Conservation (phyloP, 169 alveolate genomes). For the Cryptosporidium sp. region DNA sequence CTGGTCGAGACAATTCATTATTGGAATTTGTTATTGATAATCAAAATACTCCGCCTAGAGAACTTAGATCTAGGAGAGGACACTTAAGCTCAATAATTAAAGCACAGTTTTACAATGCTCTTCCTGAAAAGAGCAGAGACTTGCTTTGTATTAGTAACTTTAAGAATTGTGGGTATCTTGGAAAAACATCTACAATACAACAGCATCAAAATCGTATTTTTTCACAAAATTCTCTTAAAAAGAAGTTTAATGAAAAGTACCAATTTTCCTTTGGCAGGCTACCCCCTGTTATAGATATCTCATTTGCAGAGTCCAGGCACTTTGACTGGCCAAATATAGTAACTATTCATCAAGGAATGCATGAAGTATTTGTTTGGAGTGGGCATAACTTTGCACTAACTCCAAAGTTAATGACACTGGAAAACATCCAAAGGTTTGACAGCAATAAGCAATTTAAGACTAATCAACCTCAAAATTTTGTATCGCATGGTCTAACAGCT, state of each 20-base stretch:
- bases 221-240: constrained; percentile 76
- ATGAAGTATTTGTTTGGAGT: constrained; percentile 84
- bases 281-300: constrained; percentile 74
- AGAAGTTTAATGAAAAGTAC: constrained; percentile 52
- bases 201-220: constrained; percentile 77
- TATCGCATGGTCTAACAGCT: constrained; percentile 46
- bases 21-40: constrained; percentile 76
- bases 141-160: constrained; percentile 65
- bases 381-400: constrained; percentile 78
- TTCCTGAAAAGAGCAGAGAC: constrained; percentile 76
- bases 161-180: constrained; percentile 74
- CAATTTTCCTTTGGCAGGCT: constrained; percentile 40
- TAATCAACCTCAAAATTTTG: constrained; percentile 36
- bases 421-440: background rate
- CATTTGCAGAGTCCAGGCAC: constrained; percentile 78
- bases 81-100: constrained; percentile 70
- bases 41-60: constrained; percentile 75
- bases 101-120: constrained; percentile 32
- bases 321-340: constrained; percentile 84
- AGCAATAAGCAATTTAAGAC: constrained; percentile 4
- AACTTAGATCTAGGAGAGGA: constrained; percentile 78
- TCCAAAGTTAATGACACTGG: constrained; percentile 27
- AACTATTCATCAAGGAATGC: constrained; percentile 80
- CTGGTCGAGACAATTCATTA: constrained; percentile 77
- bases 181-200: constrained; percentile 77